Evolutionary conservation across 306 rosid genomes (phyloP).

Genomic region (Cicer yamashitae): DNA sequence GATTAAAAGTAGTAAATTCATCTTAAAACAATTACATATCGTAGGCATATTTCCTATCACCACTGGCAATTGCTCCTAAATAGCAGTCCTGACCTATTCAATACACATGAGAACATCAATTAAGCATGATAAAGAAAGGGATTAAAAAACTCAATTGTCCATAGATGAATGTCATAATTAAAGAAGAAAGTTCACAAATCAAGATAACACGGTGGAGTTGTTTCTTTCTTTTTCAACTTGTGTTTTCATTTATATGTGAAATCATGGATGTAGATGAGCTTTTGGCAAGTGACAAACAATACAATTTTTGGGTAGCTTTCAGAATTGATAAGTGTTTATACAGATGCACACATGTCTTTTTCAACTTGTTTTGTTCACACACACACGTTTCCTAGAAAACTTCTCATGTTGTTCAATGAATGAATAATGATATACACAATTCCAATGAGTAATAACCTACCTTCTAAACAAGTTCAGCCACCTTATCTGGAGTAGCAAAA

Average conservation of each 20-base stretch:
- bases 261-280: conserved; percentile 25
- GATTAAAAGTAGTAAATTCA: no score
- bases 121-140: conserved; percentile 9
- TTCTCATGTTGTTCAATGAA: conserved; percentile 17
- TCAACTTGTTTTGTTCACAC: not conserved
- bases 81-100: conserved; percentile 72
- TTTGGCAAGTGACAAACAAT: not conserved
- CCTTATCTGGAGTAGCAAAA: conserved; percentile 94
- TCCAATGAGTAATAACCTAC: conserved; percentile 49
- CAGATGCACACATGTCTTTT: not conserved
- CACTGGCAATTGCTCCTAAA: conserved; percentile 79
- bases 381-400: not conserved
- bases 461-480: conserved; percentile 90
- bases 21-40: no score
- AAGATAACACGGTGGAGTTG: not conserved
- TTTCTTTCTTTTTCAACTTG: conserved; percentile 6
- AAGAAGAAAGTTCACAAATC: conserved; percentile 5
- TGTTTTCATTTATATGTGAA: conserved; percentile 23
- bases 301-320: conserved; percentile 3
- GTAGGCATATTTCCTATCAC: no score
- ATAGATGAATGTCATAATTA: conserved; percentile 4
- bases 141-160: conserved; percentile 24
- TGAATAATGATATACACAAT: conserved; percentile 15
- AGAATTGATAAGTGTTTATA: not conserved
- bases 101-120: conserved; percentile 44